Base-by-base conservation (phyloP, 805 yeast species). In the Sugiyamaella americana region DNA sequence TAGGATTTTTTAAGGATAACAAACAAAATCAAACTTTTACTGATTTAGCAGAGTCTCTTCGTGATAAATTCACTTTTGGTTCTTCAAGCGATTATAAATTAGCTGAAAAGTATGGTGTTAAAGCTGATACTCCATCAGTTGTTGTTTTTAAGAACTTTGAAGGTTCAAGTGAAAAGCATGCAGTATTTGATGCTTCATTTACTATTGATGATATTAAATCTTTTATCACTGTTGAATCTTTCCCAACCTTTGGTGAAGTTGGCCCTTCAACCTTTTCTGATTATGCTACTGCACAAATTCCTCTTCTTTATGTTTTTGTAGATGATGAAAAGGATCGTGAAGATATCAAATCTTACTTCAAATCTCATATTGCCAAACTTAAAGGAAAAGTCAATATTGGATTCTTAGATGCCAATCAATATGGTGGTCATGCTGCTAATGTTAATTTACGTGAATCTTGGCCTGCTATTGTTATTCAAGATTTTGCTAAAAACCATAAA, bases 401-500 rank as follows among this genome's bases (percentile, higher is more conserved):
- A 55, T 94, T 91, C 68, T 73, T 93, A 58, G 89, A 91, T 60
- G 95, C 95, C 48, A 61, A 72, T 46, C 70, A 71, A 59, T 93
- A 70, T 64, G 96, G 96, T 54, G 78, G 76, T 67, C 98, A 91
- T 63, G 96, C 96, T 48, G 82, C 78, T 61, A 78, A 80, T 68
- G 76, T 93, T 64, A 87, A 84, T 74, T 77, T 89, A 78, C 73
- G 80, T 68, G 84, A 86, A 62, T 29, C 40, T 35, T 83, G 84
- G 78, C 98, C 98, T 66, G 78, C 91, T 50, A 82, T 93, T 63
- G 96, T 80, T 42, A 83, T 91, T 56, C 97, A 91, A 69, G 85
- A 87, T 61, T 61, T 78, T 48, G 67, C 57, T 17, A 60, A 68
- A 40, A 85, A 87, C 73, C 72, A 75, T 65, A 93, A 91, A 73